Base-by-base conservation (phyloP, 345 rosid genomes). In the Rhodamnia argentea region DNA sequence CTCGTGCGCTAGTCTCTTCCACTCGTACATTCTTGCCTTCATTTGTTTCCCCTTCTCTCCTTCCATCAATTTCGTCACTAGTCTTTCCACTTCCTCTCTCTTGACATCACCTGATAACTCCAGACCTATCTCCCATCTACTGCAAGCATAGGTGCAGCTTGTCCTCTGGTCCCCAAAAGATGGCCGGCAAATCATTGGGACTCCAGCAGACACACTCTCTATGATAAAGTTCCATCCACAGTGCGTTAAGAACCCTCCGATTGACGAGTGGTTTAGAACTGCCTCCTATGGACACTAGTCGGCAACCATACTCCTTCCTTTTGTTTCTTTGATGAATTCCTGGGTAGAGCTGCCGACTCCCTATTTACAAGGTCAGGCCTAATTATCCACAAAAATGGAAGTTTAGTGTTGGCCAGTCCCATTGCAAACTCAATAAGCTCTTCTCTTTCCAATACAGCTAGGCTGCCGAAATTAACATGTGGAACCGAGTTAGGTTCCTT, bases 211-310 rank as follows among this genome's bases (percentile, higher is more conserved):
- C 83, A 78, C 53, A 18, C 84, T 85, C 52, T 85, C 84, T 13
- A 85, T 42, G 42, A 78, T 57, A 1, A 76, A 85, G 74, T 32
- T 81, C 87, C 87, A 85, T 15, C 87, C 84, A 24, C 84, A 27
- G 54, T 85, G 84, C 62, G 83, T 85, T 32, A 85, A n/a, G 86
- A 85, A 85, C 42, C 83, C 86, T 18, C 86, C 83, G 27, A 76
- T 76, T 51, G 86, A 75, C 16, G 40, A 40, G 60, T 55, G 87
- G 27, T 44, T 78, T 29, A 85, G 42, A 47, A 81, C 56, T 40
- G 14, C 84, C 57, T 86, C 84, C 62, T 82, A 84, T 11, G 84
- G 87, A 47, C 83, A 82, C 84, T 60, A 86, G 6, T 52, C 23
- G 3, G 81, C 42, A 22, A 82, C n/a, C 32, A 86, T 82, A 40